Evolutionary conservation across 1,284 basidiomycete genomes (phyloP).

Genomic region (Ustilago lituana): DNA sequence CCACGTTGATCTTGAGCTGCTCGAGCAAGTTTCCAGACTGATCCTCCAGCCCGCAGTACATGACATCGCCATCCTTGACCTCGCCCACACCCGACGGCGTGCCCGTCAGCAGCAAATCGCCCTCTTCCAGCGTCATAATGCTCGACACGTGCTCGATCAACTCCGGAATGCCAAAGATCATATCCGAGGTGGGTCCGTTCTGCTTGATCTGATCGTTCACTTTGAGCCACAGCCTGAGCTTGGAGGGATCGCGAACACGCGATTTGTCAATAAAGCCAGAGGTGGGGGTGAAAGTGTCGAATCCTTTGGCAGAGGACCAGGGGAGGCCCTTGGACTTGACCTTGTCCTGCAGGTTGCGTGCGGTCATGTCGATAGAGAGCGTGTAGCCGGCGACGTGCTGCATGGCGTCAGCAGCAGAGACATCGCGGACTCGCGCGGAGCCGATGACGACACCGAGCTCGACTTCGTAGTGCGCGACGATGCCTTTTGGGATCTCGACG

Average conservation of each 20-base stretch:
- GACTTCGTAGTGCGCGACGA: constrained; percentile 91
- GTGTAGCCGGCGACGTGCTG: constrained; percentile 91
- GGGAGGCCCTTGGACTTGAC: constrained; percentile 92
- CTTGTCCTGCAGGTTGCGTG: constrained; percentile 90
- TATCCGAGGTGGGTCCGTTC: constrained; percentile 83
- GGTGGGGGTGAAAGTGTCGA: constrained; percentile 87
- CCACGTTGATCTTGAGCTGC: constrained; percentile 75
- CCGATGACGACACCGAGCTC: constrained; percentile 97
- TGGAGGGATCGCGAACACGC: constrained; percentile 77
- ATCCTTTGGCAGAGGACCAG: constrained; percentile 91
- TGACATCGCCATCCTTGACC: constrained; percentile 78
- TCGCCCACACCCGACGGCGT: constrained; percentile 85
- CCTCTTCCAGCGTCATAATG: constrained; percentile 92
- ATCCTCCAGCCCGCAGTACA: constrained; percentile 79
- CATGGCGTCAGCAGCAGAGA: constrained; percentile 77
- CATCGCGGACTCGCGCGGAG: constrained; percentile 79
- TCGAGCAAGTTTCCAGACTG: constrained; percentile 74
- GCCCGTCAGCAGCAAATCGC: constrained; percentile 69
- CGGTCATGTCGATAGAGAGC: constrained; percentile 93
- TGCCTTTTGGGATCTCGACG: constrained; percentile 85
- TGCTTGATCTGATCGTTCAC: constrained; percentile 86
- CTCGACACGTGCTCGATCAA: constrained; percentile 90
- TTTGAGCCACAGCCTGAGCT: constrained; percentile 81
- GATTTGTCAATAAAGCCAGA: constrained; percentile 80
- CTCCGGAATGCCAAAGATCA: constrained; percentile 92